Conservation (phyloP, 495 filamentous ascomycete species). For the Alectoria sarmentosa region DNA sequence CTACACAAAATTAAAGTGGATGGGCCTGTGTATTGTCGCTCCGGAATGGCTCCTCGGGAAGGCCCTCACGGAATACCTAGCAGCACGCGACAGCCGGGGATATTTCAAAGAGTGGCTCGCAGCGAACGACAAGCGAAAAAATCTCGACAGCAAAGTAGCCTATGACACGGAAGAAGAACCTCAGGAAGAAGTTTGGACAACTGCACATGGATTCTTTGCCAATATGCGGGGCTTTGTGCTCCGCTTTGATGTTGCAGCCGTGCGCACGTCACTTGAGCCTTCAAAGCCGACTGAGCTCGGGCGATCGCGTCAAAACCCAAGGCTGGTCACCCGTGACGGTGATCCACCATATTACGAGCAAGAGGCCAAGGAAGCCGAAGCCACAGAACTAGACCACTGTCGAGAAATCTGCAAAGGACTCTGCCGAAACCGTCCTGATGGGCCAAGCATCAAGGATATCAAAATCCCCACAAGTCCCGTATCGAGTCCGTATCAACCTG, state of each 20-base stretch:
- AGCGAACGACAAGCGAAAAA: background rate
- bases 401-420: background rate
- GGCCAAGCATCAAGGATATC: background rate
- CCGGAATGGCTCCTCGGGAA: conserved; percentile 14
- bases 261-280: conserved; percentile 10
- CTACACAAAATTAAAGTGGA: conserved; percentile 16
- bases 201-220: conserved; percentile 15
- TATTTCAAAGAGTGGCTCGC: conserved; percentile 10
- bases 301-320: conserved; percentile 2
- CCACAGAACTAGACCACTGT: conserved; percentile 12
- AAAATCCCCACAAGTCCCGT: background rate
- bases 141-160: background rate
- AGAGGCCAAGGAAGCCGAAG: conserved; percentile 12
- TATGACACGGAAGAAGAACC: background rate
- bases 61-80: conserved; percentile 7
- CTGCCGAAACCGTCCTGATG: conserved; percentile 1
- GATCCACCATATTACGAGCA: conserved; percentile 13
- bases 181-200: background rate
- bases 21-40: background rate
- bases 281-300: background rate
- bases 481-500: background rate
- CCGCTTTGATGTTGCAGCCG: conserved; percentile 13
- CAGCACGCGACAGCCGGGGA: conserved; percentile 12
- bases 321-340: background rate
- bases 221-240: conserved; percentile 14